phyloP scores from a whole-genome alignment of 1,284 basidiomycete genomes.

The Pseudozyma sp. region DNA sequence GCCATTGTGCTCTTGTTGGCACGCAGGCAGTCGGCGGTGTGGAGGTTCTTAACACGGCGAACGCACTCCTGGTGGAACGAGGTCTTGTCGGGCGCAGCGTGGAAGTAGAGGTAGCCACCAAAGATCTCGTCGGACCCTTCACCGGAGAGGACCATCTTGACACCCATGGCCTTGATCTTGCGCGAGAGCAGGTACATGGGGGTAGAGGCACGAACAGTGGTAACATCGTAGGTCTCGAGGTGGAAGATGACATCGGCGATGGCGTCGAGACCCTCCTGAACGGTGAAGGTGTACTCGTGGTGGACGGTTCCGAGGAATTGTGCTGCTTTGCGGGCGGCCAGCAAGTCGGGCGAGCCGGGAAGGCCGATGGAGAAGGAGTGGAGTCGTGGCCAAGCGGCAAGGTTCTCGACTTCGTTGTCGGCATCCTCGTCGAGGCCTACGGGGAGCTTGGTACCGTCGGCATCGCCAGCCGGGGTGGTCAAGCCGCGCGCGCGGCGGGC shows the following conservation, averaged over 20 bases:
- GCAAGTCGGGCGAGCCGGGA: constrained; percentile 91
- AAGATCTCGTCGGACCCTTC: constrained; percentile 98
- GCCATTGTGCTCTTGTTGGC: constrained; percentile 99
- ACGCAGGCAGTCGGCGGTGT: constrained; percentile 95
- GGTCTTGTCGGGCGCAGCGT: constrained; percentile 88
- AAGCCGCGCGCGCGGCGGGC: constrained; percentile 52
- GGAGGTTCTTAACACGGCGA: constrained; percentile 95
- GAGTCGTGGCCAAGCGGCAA: constrained; percentile 90
- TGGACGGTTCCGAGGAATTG: constrained; percentile 93
- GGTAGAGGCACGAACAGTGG: constrained; percentile 95
- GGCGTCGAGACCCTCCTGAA: constrained; percentile 97
- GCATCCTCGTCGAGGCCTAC: constrained; percentile 66
- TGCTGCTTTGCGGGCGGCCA: constrained; percentile 94
- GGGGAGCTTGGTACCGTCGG: constrained; percentile 69
- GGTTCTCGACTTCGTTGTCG: constrained; percentile 59
- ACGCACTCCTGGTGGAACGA: constrained; percentile 97
- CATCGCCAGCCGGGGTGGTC: constrained; percentile 61
- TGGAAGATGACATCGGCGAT: constrained; percentile 98
- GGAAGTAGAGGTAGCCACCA: constrained; percentile 99
- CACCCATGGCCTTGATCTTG: constrained; percentile 99
- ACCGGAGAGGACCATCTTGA: constrained; percentile 99
- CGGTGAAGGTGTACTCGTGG: constrained; percentile 98
- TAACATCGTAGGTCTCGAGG: constrained; percentile 98
- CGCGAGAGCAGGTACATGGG: constrained; percentile 97
- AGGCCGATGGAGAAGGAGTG: constrained; percentile 99